Percentiles rank a stretch among this genome's conserved stretches.
Evolutionary conservation across 1,284 basidiomycete species (phyloP).

Genomic region (Porodaedalea pini): DNA sequence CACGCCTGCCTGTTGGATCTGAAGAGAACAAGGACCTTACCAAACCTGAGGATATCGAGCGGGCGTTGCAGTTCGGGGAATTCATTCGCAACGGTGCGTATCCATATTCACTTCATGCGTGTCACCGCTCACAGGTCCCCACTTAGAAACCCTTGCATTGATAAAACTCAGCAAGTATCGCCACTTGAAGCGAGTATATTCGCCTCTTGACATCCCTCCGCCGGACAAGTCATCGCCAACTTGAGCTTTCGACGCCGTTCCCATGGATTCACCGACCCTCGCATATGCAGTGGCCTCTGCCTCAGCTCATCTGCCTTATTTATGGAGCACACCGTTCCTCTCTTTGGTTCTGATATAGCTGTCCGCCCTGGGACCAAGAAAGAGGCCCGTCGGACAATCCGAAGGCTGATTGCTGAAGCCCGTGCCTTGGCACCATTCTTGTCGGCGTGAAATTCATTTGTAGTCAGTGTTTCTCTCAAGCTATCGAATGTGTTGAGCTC

Average conservation of each 20-base stretch:
- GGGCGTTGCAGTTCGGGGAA: slow-evolving; percentile 74
- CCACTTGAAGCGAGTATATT: slow-evolving; percentile 73
- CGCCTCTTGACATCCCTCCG: neutral
- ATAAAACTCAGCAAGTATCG: slow-evolving; percentile 87
- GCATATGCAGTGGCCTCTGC: neutral
- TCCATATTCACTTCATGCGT: neutral
- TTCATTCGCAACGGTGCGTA: slow-evolving; percentile 84
- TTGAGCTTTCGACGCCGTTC: neutral
- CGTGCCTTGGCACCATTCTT: no score
- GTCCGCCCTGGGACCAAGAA: no score
- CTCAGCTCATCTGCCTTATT: no score
- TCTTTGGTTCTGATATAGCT: no score
- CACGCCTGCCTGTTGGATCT: neutral
- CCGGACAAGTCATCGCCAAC: neutral
- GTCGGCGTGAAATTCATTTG: no score
- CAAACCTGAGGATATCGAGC: slow-evolving; percentile 72
- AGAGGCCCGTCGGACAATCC: no score
- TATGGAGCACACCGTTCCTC: no score
- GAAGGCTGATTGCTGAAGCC: no score
- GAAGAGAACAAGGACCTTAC: slow-evolving; percentile 71
- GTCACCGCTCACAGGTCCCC: neutral
- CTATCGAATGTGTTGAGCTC: no score
- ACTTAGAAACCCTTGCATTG: slow-evolving; percentile 77
- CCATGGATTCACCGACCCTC: no score
- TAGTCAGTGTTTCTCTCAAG: no score